These are phyloP conservation scores for Quercus dentata DNA, from an alignment of 306 rosid genomes.

Conservation along the genomic window DNA sequence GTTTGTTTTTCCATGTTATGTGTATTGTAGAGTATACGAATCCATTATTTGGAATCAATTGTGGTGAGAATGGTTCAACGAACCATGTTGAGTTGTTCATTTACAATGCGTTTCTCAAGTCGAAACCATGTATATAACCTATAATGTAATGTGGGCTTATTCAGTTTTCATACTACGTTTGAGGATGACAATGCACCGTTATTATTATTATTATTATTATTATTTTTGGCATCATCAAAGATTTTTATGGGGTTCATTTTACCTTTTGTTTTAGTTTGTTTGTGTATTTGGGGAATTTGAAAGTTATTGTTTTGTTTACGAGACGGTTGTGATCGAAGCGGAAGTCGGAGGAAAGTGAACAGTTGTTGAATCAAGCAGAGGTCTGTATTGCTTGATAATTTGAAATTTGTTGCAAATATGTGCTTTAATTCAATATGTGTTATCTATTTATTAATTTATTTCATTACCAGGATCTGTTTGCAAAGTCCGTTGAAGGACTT, in stretches of 20 bases:
- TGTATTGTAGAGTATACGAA: too few species aligned
- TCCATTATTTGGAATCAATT: too few species aligned
- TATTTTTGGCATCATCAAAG: neutral
- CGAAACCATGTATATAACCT: too few species aligned
- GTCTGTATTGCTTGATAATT: constrained; percentile 29
- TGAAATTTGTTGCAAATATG: neutral
- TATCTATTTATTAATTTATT: neutral
- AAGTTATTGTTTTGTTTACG: constrained; percentile 27
- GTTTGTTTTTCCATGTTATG: too few species aligned
- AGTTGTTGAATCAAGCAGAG: constrained; percentile 68
- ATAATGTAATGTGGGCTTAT: too few species aligned
- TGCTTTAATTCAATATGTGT: constrained; percentile 7
- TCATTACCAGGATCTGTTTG: constrained; percentile 52
- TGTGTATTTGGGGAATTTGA: constrained; percentile 14
- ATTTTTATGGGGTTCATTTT: neutral
- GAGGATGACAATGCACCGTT: too few species aligned
- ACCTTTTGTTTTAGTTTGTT: constrained; percentile 4
- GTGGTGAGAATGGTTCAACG: too few species aligned
- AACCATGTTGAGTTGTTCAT: too few species aligned
- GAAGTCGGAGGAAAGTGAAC: constrained; percentile 76
- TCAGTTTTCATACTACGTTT: too few species aligned
- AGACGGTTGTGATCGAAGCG: constrained; percentile 54
- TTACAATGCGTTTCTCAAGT: too few species aligned
- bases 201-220: too few species aligned
- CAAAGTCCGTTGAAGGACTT: constrained; percentile 68